Evolutionary conservation across 257 asterid genomes (phyloP).

Genomic region (Petrea volubilis): DNA sequence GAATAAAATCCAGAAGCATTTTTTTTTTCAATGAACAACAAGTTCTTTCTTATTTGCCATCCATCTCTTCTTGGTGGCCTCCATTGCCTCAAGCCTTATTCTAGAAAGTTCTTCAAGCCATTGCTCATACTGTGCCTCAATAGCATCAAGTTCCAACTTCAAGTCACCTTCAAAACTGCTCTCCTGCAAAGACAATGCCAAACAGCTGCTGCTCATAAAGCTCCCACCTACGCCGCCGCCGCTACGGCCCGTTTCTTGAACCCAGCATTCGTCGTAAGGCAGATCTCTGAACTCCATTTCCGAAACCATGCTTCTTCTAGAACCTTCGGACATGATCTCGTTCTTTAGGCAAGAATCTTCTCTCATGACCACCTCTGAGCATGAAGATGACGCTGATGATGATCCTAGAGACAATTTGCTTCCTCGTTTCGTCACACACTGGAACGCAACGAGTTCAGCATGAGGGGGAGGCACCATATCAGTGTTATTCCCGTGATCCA

Average conservation of each 20-base stretch:
- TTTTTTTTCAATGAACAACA: too few species aligned
- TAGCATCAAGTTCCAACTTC: conserved; percentile 33
- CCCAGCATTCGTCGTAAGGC: conserved; percentile 36
- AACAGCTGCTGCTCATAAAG: conserved; percentile 31
- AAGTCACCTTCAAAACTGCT: conserved; percentile 22
- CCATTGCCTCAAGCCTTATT: conserved; percentile 35
- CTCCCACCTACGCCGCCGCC: conserved; percentile 10
- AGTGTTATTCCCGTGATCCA: background rate
- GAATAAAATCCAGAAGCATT: background rate
- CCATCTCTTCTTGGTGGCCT: conserved; percentile 50
- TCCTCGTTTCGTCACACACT: conserved; percentile 10
- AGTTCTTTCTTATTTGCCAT: conserved; percentile 23
- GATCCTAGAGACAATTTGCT: conserved; percentile 42
- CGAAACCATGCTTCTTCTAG: conserved; percentile 12
- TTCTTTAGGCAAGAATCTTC: conserved; percentile 27
- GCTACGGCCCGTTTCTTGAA: conserved; percentile 29
- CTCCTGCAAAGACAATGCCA: conserved; percentile 29
- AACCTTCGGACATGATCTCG: conserved; percentile 30
- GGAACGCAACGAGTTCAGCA: conserved; percentile 27
- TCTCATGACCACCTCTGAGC: conserved; percentile 33
- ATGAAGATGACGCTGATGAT: conserved; percentile 29
- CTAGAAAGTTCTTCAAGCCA: conserved; percentile 33
- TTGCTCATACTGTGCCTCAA: conserved; percentile 34
- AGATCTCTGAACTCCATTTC: conserved; percentile 44
- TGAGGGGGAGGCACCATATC: conserved; percentile 9